Evolutionary conservation across 176 grass and related monocot species (phyloP), one percentile per base, ranked within the genome.

Genomic region (Ampelocalamus luodianensis): DNA sequence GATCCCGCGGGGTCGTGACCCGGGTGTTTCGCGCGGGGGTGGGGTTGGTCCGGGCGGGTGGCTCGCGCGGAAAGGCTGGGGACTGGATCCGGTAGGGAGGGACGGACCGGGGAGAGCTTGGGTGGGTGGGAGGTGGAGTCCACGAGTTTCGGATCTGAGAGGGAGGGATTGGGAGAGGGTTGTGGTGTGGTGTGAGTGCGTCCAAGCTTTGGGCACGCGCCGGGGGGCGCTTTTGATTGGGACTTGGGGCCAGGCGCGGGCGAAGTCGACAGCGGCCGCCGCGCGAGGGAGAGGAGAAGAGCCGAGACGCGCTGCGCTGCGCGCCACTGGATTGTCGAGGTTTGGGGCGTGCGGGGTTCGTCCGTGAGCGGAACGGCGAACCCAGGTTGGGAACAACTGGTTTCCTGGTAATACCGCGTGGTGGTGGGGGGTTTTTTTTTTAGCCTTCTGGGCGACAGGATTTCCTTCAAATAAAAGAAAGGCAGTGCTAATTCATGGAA

Each of bases 201-300:
- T 82, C 83, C 79, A 82, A 86, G 82, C 72, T 65, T 71, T 82
- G 88, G 85, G 72, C 88, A 90, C 79, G 78, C 82, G 82, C 49
- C 68, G 48, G 20, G 48, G 20, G 51, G 48, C 16, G 38, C 36
- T 71, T 76, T 88, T 74, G 34, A 69, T 4, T 71, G 66, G 59
- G 38, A 73, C 75, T 4, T 71, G 66, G 58, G 27, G 66, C 75
- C 53, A 38, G 54, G 3, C 10, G 42, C 1, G 61, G 43, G 17
- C 39, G 39, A 42, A 7, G 2, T 34, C 32, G 32, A 34, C 0
- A 42, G 6, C 39, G 6, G 7, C 39, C 39, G 39, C 1, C 75
- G 45, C 45, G 45, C 45, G 38, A 16, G 72, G 48, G 11, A 7
- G 50, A 54, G 43, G n/a, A n/a, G n/a, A n/a, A n/a, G n/a, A n/a